Conservation (phyloP, 371 early-diverging fungal species). For the Gilbertella persicaria region DNA sequence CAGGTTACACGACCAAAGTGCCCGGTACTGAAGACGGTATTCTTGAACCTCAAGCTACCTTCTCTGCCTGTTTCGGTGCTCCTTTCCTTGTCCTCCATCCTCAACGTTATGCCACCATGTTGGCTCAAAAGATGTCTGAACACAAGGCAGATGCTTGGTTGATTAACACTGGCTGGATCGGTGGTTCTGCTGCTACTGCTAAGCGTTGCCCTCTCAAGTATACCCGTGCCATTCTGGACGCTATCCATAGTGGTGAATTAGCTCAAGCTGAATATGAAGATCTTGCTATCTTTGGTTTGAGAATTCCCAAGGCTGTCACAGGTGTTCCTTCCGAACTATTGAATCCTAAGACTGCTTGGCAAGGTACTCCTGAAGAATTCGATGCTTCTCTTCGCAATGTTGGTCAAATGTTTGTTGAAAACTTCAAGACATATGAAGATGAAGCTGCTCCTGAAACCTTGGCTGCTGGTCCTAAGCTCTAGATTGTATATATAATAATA, state of each 20-base stretch:
- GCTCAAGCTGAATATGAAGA: slow-evolving; percentile 77
- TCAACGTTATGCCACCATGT: slow-evolving; percentile 95
- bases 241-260: slow-evolving; percentile 92
- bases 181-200: slow-evolving; percentile 90
- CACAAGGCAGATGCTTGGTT: slow-evolving; percentile 94
- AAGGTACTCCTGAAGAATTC: slow-evolving; percentile 68
- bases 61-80: slow-evolving; percentile 95
- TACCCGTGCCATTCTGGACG: slow-evolving; percentile 96
- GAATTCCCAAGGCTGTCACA: slow-evolving; percentile 77
- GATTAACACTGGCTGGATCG: slow-evolving; percentile 98
- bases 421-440: slow-evolving; percentile 88
- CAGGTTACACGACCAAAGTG: slow-evolving; percentile 90
- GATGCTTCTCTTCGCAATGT: slow-evolving; percentile 71
- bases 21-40: slow-evolving; percentile 98
- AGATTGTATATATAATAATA: slow-evolving; percentile 6
- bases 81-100: slow-evolving; percentile 98
- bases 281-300: slow-evolving; percentile 85
- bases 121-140: slow-evolving; percentile 90
- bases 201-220: slow-evolving; percentile 95
- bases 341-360: slow-evolving; percentile 89
- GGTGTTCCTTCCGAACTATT: slow-evolving; percentile 87
- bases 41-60: slow-evolving; percentile 88
- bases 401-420: slow-evolving; percentile 83
- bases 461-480: slow-evolving; percentile 71
- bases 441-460: slow-evolving; percentile 77